phyloP scores from a whole-genome alignment of 1,139 yeast species.

The Nakaseomyces glabratus region DNA sequence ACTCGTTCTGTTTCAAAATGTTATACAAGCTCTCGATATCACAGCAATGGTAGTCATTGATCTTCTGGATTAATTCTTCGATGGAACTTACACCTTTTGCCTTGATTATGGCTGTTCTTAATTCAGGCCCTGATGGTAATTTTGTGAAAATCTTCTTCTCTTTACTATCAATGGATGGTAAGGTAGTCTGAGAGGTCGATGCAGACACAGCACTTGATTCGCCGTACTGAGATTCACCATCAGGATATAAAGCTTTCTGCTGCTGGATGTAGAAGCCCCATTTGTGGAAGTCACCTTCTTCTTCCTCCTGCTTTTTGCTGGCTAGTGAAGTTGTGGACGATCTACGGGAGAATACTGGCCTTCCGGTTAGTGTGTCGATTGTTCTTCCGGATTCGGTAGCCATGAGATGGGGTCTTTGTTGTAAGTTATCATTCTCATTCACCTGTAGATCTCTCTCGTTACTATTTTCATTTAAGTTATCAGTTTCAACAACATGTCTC shows the following conservation, averaged over 20 bases:
- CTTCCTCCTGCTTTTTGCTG: constrained; percentile 73
- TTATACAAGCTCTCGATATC: constrained; percentile 47
- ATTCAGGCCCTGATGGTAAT: constrained; percentile 64
- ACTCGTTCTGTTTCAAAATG: constrained; percentile 14
- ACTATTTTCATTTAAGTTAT: neutral
- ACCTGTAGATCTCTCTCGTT: constrained; percentile 7
- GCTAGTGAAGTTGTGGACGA: constrained; percentile 56
- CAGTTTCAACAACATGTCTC: constrained; percentile 14
- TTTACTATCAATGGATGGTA: neutral
- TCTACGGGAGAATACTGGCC: constrained; percentile 50
- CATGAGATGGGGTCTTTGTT: constrained; percentile 49
- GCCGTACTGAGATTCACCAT: constrained; percentile 12
- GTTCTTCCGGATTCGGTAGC: constrained; percentile 53
- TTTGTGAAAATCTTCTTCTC: constrained; percentile 19
- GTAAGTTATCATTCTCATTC: constrained; percentile 10
- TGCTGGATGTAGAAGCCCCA: constrained; percentile 68
- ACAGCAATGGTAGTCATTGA: constrained; percentile 39
- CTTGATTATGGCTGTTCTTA: constrained; percentile 62
- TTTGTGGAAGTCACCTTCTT: constrained; percentile 82
- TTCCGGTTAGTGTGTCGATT: constrained; percentile 58
- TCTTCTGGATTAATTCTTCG: constrained; percentile 55
- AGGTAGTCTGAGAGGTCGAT: constrained; percentile 3
- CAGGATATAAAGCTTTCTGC: constrained; percentile 38
- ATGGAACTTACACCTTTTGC: constrained; percentile 71
- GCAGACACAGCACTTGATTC: neutral